Evolutionary conservation across 371 early-diverging fungal genomes (phyloP).

Genomic region (Circinella umbellata): DNA sequence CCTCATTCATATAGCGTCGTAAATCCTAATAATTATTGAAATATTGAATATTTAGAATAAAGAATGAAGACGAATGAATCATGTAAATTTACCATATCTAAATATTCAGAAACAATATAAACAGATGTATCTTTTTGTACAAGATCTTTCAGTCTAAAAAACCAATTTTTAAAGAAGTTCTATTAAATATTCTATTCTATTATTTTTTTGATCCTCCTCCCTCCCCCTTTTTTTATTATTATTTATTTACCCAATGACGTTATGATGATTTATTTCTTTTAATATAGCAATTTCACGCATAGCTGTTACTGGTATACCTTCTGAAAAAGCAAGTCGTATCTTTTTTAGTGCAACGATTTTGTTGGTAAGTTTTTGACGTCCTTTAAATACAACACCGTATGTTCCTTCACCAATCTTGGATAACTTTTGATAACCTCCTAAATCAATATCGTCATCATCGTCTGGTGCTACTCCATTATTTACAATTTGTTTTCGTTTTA

Average conservation of each 20-base stretch:
- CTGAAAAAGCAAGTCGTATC: slow-evolving; percentile 88
- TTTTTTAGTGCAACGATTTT: slow-evolving; percentile 94
- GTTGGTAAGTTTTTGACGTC: slow-evolving; percentile 75
- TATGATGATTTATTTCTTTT: slow-evolving; percentile 93
- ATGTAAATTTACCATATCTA: slow-evolving; percentile 67
- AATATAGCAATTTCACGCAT: slow-evolving; percentile 98
- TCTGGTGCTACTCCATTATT: slow-evolving; percentile 2
- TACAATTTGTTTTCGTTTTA: slow-evolving; percentile 4
- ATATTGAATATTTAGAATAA: background rate
- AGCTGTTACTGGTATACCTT: slow-evolving; percentile 94
- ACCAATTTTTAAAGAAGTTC: no score
- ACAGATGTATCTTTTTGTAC: slow-evolving; percentile 89
- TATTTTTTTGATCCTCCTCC: no score
- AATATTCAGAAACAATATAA: slow-evolving; percentile 97
- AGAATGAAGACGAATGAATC: background rate
- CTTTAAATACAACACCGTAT: slow-evolving; percentile 98
- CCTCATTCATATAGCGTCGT: slow-evolving; percentile 90
- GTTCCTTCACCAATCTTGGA: slow-evolving; percentile 98
- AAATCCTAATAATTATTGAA: slow-evolving; percentile 71
- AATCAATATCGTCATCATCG: slow-evolving; percentile 16
- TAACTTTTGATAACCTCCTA: slow-evolving; percentile 72
- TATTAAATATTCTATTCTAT: no score
- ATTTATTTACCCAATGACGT: slow-evolving; percentile 80
- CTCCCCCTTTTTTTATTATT: background rate
- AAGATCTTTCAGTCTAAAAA: slow-evolving; percentile 87